Conservation (phyloP, 176 grass and related monocot species). For the Calamus simplicifolius region DNA sequence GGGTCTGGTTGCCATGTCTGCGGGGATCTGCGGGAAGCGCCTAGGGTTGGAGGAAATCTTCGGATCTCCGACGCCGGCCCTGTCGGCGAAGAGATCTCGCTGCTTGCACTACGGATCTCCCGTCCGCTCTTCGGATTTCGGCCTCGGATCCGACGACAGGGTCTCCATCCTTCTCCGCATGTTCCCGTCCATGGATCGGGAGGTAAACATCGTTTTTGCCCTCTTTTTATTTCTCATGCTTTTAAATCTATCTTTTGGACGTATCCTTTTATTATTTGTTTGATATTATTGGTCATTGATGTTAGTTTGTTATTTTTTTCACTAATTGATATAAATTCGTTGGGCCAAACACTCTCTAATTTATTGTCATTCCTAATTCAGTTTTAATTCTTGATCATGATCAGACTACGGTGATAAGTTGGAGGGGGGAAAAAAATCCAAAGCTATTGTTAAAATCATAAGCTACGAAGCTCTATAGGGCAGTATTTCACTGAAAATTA, state of each 20-base stretch:
- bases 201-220: background rate
- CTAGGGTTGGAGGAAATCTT: constrained; percentile 37
- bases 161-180: constrained; percentile 16
- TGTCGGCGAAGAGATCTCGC: constrained; percentile 22
- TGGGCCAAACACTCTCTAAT: too few species aligned
- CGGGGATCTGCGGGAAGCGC: constrained; percentile 31
- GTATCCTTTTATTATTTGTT: too few species aligned
- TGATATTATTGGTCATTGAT: too few species aligned
- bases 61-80: constrained; percentile 19
- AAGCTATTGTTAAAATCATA: too few species aligned
- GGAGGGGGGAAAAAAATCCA: too few species aligned
- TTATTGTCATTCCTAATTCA: too few species aligned
- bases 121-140: constrained; percentile 4
- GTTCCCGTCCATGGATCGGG: constrained; percentile 27
- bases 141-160: constrained; percentile 20
- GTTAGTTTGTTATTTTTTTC: background rate
- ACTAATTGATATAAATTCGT: background rate
- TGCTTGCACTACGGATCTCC: constrained; percentile 20
- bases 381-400: too few species aligned
- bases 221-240: background rate
- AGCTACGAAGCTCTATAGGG: too few species aligned
- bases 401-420: too few species aligned
- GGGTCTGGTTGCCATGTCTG: constrained; percentile 23
- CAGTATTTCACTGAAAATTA: too few species aligned
- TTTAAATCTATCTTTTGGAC: background rate